Percentiles rank a stretch among this genome's conserved stretches.
Conservation (phyloP, 441 rosid genomes). For the Biscutella laevigata region DNA sequence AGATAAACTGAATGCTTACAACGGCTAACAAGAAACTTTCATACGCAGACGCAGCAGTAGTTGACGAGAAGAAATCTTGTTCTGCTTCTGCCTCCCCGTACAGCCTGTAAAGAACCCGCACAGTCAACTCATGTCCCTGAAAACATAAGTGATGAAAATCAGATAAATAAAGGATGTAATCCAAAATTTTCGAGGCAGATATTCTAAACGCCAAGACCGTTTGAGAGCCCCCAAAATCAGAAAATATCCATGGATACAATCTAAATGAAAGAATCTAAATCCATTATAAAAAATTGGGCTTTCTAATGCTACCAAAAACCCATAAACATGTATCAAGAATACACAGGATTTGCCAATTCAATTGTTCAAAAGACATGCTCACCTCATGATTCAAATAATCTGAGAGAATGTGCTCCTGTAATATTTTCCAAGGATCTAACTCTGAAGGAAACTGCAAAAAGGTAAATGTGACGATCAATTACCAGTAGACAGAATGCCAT, state of each 20-base stretch:
- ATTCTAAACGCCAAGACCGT: neutral
- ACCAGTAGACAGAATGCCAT: constrained; percentile 18
- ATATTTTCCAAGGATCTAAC: constrained; percentile 78
- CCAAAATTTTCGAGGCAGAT: neutral
- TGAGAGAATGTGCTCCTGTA: constrained; percentile 69
- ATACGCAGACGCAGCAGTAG: constrained; percentile 82
- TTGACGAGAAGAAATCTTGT: constrained; percentile 85
- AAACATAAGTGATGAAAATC: constrained; percentile 31
- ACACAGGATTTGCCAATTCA: constrained; percentile 5
- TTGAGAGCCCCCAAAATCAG: neutral
- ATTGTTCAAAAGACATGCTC: constrained; percentile 19
- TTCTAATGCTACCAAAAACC: neutral
- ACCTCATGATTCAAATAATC: constrained; percentile 87
- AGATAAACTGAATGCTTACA: constrained; percentile 41
- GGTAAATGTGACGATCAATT: constrained; percentile 6
- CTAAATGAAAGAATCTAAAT: neutral
- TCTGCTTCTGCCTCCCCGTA: constrained; percentile 97
- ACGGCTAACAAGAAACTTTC: constrained; percentile 72
- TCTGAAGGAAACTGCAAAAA: constrained; percentile 73
- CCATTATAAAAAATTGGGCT: neutral
- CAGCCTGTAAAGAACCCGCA: constrained; percentile 93
- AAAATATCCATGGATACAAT: constrained; percentile 3
- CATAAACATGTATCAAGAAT: neutral
- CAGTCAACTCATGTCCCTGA: constrained; percentile 99
- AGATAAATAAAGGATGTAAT: neutral